Base-by-base conservation (phyloP, 1,139 yeast species). In the Geotrichum fermentans region DNA sequence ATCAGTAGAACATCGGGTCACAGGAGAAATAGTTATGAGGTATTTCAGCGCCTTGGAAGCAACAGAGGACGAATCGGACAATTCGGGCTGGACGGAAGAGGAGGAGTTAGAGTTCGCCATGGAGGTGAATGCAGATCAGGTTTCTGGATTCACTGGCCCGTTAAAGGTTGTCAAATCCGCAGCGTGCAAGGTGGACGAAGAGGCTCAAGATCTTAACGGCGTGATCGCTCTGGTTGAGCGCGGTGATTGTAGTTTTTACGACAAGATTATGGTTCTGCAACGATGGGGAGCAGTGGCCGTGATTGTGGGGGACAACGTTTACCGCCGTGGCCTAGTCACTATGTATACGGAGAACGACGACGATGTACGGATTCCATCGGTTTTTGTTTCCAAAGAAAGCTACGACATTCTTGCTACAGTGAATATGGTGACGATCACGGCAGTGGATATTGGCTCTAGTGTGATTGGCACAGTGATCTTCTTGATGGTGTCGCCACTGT, bases 231-330 rank as follows among this genome's bases (percentile, higher is more conserved):
- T 70, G 42, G 71, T 71, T 11, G 49, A 52, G 42, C 62, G 73
- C 2, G 75, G 74, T 18, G 68, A 62, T 5, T 71, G 74, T 58
- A 61, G 68, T 22, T 66, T 70, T 47, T 66, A 63, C 51, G 63
- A 62, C 13, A 71, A 71, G 53, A 64, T 70, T n/a, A 56, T 62
- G 47, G 58, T 58, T 29, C 56, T 71, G 45, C 73, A 71, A 55
- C 52, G 54, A 8, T 59, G 64, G 56, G 73, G 74, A 20, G 74
- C 73, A 8, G 54, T 51, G 4, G 74, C 71, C n/a, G 73, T 70
- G 32, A 58, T 71, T 40, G 69, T 71, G 6, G 73, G 72, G 18
- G 73, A 70, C 52, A 63, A 67, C 47, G 58, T 58, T 35, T 58
- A 63, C 37, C 58, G 62, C 18, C 57, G 65, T n/a, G 67, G 68